Percentiles rank a stretch among this genome's conserved stretches.
These are phyloP conservation scores for Cladosporium phlei DNA, from an alignment of 2,329 filamentous ascomycete species.

Conservation along the genomic window DNA sequence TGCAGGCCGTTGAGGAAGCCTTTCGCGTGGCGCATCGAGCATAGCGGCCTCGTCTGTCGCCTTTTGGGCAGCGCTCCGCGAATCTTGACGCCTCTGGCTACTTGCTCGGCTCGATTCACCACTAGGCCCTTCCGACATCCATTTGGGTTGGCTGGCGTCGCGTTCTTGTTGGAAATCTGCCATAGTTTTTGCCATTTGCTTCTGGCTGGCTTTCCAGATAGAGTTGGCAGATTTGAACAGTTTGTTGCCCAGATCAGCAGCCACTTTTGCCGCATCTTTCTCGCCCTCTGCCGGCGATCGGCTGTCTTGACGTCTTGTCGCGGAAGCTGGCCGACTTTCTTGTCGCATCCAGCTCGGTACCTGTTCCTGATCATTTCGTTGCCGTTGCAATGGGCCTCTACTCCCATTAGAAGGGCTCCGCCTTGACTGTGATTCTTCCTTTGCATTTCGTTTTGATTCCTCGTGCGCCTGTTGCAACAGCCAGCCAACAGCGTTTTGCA, in stretches of 20 bases:
- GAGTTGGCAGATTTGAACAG: constrained; percentile 92
- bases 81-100: constrained; percentile 28
- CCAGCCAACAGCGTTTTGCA: constrained; percentile 84
- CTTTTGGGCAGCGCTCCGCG: constrained; percentile 18
- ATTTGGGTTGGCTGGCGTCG: constrained; percentile 80
- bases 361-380: constrained; percentile 35
- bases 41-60: constrained; percentile 62
- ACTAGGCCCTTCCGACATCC: constrained; percentile 72
- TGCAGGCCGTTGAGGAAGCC: constrained; percentile 47
- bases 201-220: constrained; percentile 90
- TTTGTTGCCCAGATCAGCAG: constrained; percentile 74
- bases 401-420: constrained; percentile 18
- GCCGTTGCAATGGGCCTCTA: constrained; percentile 22
- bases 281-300: constrained; percentile 54
- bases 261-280: constrained; percentile 72
- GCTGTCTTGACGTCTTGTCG: constrained; percentile 48
- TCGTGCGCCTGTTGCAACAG: constrained; percentile 86
- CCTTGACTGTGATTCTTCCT: constrained; percentile 28
- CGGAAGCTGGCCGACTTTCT: constrained; percentile 46
- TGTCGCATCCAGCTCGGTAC: constrained; percentile 61
- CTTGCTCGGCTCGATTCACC: constrained; percentile 24
- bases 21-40: constrained; percentile 60
- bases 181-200: constrained; percentile 86
- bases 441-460: constrained; percentile 68
- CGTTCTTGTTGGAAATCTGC: constrained; percentile 74